A percentile compares a stretch with the other conserved stretches of the same genome.
These are phyloP conservation scores for Aspergillus sp. DNA, from an alignment of 2,329 filamentous ascomycete genomes.

Conservation along the genomic window DNA sequence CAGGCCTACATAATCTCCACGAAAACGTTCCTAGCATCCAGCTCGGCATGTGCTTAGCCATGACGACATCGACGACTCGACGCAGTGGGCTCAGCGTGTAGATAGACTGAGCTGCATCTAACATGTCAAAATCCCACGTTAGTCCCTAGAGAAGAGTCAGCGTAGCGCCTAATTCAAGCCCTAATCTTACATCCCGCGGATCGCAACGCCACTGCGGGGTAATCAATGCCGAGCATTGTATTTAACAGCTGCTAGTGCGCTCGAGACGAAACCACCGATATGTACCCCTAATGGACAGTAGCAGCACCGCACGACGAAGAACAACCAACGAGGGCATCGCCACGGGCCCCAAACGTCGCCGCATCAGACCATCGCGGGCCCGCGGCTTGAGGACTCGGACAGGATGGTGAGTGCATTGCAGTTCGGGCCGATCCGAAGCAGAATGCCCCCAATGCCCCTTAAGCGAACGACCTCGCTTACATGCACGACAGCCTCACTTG, in stretches of 20 bases:
- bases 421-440: too few relatives aligned
- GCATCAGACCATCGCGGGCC: constrained; percentile 13
- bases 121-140: too few relatives aligned
- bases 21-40: too few relatives aligned
- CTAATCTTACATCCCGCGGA: background rate
- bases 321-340: background rate
- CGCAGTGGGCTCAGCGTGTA: too few relatives aligned
- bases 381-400: constrained; percentile 15
- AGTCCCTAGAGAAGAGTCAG: too few relatives aligned
- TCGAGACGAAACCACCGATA: background rate
- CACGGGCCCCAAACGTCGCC: constrained; percentile 6
- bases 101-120: too few relatives aligned
- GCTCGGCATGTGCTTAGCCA: too few relatives aligned
- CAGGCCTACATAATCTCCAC: too few relatives aligned
- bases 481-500: constrained; percentile 13
- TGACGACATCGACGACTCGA: too few relatives aligned
- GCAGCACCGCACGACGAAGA: background rate
- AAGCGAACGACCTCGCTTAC: constrained; percentile 7
- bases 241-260: background rate
- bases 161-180: too few relatives aligned
- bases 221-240: background rate
- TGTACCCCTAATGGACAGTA: background rate
- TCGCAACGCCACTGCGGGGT: background rate
- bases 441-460: too few relatives aligned
- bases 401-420: constrained; percentile 10